phyloP scores from a whole-genome alignment of 1,284 basidiomycete genomes.

The Moesziomyces sp. region DNA sequence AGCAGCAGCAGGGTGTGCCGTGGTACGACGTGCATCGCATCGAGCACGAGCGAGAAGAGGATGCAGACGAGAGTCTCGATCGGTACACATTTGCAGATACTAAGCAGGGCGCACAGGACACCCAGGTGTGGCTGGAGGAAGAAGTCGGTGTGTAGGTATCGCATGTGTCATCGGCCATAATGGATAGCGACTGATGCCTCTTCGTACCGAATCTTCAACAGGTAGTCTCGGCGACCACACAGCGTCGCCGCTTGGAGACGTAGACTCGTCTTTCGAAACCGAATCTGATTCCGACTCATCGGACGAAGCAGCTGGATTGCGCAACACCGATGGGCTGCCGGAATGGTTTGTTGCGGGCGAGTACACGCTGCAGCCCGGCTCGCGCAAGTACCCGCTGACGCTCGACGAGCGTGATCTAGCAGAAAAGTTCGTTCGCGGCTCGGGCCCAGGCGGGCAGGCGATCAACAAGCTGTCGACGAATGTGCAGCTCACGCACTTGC shows the following conservation, averaged over 20 bases:
- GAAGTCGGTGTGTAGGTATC: constrained; percentile 63
- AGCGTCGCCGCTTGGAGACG: background rate
- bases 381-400: constrained; percentile 57
- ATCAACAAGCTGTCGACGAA: constrained; percentile 65
- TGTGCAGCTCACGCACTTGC: constrained; percentile 56
- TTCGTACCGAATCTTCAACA: constrained; percentile 20
- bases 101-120: constrained; percentile 43
- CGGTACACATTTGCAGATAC: constrained; percentile 46
- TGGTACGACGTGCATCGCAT: constrained; percentile 64
- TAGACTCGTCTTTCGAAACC: background rate
- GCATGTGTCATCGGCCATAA: no score
- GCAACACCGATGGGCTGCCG: constrained; percentile 14
- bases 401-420: constrained; percentile 59
- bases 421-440: constrained; percentile 65
- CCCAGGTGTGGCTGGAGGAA: constrained; percentile 56
- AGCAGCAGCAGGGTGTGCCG: constrained; percentile 36
- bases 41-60: constrained; percentile 58
- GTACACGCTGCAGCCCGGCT: constrained; percentile 48
- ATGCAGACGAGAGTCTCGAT: constrained; percentile 58
- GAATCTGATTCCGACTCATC: no score
- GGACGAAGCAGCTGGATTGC: no score
- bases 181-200: background rate
- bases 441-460: constrained; percentile 64
- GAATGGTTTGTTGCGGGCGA: constrained; percentile 53
- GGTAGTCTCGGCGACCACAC: constrained; percentile 26